Evolutionary conservation across 2,329 filamentous ascomycete genomes (phyloP).

Genomic region (Hypocreales sp.): DNA sequence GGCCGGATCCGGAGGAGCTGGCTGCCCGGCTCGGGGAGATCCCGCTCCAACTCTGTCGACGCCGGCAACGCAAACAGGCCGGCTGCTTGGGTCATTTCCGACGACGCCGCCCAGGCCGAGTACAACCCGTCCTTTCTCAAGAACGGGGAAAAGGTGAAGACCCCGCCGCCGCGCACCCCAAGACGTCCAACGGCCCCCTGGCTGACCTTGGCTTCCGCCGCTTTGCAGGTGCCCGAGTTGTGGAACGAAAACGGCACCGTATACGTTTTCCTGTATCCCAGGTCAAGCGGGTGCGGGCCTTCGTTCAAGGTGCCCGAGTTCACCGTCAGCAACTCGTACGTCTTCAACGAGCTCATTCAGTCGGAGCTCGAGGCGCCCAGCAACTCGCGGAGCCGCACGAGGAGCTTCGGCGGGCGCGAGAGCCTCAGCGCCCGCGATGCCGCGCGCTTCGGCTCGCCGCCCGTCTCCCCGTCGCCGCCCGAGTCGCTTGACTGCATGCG

Average conservation of each 20-base stretch:
- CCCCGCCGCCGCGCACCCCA: not conserved
- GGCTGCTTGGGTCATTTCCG: conserved; percentile 39
- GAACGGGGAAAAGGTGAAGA: conserved; percentile 37
- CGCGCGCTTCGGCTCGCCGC: conserved; percentile 20
- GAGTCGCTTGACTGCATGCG: conserved; percentile 24
- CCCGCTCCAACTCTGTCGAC: conserved; percentile 32
- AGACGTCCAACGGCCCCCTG: not conserved
- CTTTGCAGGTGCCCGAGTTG: conserved; percentile 41
- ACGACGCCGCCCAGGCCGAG: conserved; percentile 32
- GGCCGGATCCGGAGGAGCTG: conserved; percentile 36
- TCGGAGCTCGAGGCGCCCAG: conserved; percentile 21
- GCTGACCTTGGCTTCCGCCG: conserved; percentile 1
- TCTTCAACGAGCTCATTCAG: conserved; percentile 37
- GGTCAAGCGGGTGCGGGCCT: conserved; percentile 30
- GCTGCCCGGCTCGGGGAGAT: conserved; percentile 32
- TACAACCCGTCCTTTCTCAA: conserved; percentile 38
- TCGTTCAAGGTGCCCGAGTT: conserved; percentile 46
- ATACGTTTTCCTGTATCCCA: conserved; percentile 40
- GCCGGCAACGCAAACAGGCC: conserved; percentile 8
- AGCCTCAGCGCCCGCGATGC: conserved; percentile 35
- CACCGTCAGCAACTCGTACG: conserved; percentile 35
- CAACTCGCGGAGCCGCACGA: conserved; percentile 17
- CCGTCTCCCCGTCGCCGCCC: conserved; percentile 20
- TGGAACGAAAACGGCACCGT: conserved; percentile 48
- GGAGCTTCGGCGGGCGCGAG: conserved; percentile 31